Conservation (phyloP, 2,329 filamentous ascomycete genomes). For the Lachnellula cervina region DNA sequence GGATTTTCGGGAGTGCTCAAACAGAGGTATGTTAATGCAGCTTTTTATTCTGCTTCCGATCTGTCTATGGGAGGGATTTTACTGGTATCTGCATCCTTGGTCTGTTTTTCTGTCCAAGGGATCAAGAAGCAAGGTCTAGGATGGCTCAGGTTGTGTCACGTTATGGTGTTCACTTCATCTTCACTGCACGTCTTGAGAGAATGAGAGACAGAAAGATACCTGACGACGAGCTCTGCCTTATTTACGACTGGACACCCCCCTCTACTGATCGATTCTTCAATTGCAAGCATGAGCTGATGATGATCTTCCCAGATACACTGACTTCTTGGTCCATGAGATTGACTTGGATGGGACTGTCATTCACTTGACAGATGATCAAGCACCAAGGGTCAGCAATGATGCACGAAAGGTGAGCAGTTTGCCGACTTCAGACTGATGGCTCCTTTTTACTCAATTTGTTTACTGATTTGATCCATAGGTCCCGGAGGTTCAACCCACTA, state of each 20-base stretch:
- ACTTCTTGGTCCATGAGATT: conserved; percentile 73
- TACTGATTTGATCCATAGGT: neutral
- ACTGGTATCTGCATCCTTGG: neutral
- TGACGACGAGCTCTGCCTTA: neutral
- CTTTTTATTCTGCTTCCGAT: neutral
- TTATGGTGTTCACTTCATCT: too few relatives aligned
- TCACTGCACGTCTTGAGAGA: too few relatives aligned
- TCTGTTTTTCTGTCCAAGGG: neutral
- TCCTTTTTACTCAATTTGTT: neutral
- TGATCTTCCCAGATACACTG: conserved; percentile 53
- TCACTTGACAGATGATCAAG: conserved; percentile 46
- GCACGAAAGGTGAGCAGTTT: conserved; percentile 11
- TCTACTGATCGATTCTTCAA: neutral
- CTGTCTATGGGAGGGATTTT: neutral
- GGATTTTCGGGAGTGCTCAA: conserved; percentile 64
- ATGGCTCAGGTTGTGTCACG: too few relatives aligned
- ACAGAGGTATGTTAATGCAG: conserved; percentile 46
- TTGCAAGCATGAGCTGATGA: conserved; percentile 3
- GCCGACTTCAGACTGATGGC: neutral
- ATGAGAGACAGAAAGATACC: too few relatives aligned
- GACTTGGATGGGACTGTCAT: conserved; percentile 56
- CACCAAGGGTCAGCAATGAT: conserved; percentile 7
- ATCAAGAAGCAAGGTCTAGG: neutral
- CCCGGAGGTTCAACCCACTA: neutral
- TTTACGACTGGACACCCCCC: neutral